Conservation (phyloP, 345 rosid genomes). For the Salix caprea region DNA sequence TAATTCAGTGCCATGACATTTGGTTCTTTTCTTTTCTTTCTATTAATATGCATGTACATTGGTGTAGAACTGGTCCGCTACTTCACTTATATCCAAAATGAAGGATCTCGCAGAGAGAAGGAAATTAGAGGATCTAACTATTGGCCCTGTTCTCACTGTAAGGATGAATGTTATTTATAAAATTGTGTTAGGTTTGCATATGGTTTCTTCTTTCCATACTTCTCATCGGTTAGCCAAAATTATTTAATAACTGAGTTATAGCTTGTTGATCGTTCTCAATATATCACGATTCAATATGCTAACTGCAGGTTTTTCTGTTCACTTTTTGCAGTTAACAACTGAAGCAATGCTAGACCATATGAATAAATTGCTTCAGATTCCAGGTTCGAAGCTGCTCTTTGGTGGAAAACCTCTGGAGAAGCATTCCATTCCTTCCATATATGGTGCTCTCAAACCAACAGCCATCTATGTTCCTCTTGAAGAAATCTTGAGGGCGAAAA, state of each 20-base stretch:
- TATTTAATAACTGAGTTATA: background rate
- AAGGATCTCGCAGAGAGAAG: constrained; percentile 83
- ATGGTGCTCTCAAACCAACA: constrained; percentile 89
- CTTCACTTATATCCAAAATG: constrained; percentile 59
- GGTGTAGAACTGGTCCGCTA: constrained; percentile 71
- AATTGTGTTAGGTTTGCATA: background rate
- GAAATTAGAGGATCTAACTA: constrained; percentile 78
- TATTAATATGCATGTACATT: constrained; percentile 2
- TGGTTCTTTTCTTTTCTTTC: background rate
- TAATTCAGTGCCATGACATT: background rate
- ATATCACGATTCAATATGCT: background rate
- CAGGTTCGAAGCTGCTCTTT: constrained; percentile 82
- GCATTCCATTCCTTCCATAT: constrained; percentile 82
- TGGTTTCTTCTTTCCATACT: background rate
- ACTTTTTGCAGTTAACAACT: constrained; percentile 58
- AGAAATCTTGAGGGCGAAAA: constrained; percentile 69
- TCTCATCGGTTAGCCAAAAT: background rate
- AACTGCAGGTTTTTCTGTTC: background rate
- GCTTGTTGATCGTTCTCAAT: background rate
- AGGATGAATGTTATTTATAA: constrained; percentile 22
- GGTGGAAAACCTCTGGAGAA: constrained; percentile 75
- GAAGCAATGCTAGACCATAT: constrained; percentile 82
- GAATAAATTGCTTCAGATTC: constrained; percentile 68
- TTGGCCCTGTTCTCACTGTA: constrained; percentile 96
- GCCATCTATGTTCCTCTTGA: constrained; percentile 81